A percentile compares a stretch with the other conserved stretches of the same genome.
These are phyloP conservation scores for Aspergillus nanangensis DNA, from an alignment of 495 filamentous ascomycete species.

Conservation along the genomic window DNA sequence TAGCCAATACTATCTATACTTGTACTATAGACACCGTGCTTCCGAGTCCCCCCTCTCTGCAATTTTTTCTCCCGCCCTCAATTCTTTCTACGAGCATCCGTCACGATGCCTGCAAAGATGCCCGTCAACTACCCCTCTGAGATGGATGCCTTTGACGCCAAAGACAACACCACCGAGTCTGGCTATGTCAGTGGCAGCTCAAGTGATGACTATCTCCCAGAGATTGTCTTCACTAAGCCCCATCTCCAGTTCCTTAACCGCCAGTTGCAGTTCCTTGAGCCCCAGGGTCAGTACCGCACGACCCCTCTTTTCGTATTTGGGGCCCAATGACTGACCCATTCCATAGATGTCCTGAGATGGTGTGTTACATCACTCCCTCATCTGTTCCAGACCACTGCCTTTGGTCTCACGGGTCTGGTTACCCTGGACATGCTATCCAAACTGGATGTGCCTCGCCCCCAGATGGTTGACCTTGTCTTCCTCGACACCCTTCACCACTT, in stretches of 20 bases:
- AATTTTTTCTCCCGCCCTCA: slow-evolving; percentile 1
- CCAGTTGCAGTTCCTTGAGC: slow-evolving; percentile 77
- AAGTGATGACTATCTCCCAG: slow-evolving; percentile 61
- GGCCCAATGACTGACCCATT: slow-evolving; percentile 18
- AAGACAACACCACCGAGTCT: slow-evolving; percentile 59
- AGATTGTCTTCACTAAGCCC: slow-evolving; percentile 80
- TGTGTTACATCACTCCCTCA: slow-evolving; percentile 83
- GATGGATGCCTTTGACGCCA: slow-evolving; percentile 30
- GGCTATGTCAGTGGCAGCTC: slow-evolving; percentile 79
- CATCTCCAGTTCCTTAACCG: slow-evolving; percentile 88
- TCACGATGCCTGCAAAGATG: slow-evolving; percentile 40
- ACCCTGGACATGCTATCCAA: slow-evolving; percentile 95
- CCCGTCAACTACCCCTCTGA: slow-evolving; percentile 36
- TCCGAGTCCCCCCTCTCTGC: no score
- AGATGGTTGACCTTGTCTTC: slow-evolving; percentile 85
- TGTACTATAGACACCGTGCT: slow-evolving; percentile 2
- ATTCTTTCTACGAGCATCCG: slow-evolving; percentile 7
- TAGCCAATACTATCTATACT: background rate
- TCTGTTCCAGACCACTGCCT: slow-evolving; percentile 96
- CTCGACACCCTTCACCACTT: slow-evolving; percentile 97
- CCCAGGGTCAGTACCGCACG: slow-evolving; percentile 49
- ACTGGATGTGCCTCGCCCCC: slow-evolving; percentile 62
- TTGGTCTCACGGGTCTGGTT: slow-evolving; percentile 88
- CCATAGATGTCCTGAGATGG: slow-evolving; percentile 81
- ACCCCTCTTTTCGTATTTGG: slow-evolving; percentile 6